A percentile compares a stretch with the other conserved stretches of the same genome.
Conservation (phyloP, 2,329 filamentous ascomycete species). For the Phoma sp. region DNA sequence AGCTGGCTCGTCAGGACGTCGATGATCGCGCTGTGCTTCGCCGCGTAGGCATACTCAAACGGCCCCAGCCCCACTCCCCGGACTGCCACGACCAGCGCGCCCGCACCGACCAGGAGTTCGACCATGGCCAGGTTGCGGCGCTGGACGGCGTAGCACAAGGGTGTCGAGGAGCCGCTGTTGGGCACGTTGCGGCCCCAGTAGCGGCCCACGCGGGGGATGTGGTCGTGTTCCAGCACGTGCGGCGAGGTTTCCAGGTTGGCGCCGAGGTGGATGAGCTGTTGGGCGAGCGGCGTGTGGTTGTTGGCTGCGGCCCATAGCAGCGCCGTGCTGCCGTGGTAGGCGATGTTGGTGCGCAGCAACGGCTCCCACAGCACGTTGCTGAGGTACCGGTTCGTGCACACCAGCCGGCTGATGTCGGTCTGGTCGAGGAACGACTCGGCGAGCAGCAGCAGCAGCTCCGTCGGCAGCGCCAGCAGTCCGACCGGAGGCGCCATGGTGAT, state of each 20-base stretch:
- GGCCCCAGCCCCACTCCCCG: slow-evolving; percentile 10
- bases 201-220: slow-evolving; percentile 13
- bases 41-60: slow-evolving; percentile 13
- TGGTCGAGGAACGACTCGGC: slow-evolving; percentile 19
- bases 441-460: slow-evolving; percentile 16
- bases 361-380: slow-evolving; percentile 17
- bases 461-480: slow-evolving; percentile 13
- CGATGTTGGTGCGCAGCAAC: slow-evolving; percentile 14
- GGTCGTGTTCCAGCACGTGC: slow-evolving; percentile 8
- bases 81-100: slow-evolving; percentile 11
- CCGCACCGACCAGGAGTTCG: slow-evolving; percentile 12
- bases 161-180: slow-evolving; percentile 11
- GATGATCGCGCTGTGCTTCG: slow-evolving; percentile 13
- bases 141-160: slow-evolving; percentile 16
- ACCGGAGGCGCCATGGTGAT: slow-evolving; percentile 1
- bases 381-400: slow-evolving; percentile 15
- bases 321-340: slow-evolving; percentile 17
- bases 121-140: slow-evolving; percentile 17
- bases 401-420: slow-evolving; percentile 18
- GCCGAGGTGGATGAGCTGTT: slow-evolving; percentile 12
- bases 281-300: slow-evolving; percentile 11
- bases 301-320: slow-evolving; percentile 19
- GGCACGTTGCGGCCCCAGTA: slow-evolving; percentile 20
- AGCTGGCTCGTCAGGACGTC: slow-evolving; percentile 8
- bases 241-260: slow-evolving; percentile 17